A percentile compares a stretch with the other conserved stretches of the same genome.
phyloP scores from a whole-genome alignment of 805 yeast species.

The Wickerhamomyces xylosicus region DNA sequence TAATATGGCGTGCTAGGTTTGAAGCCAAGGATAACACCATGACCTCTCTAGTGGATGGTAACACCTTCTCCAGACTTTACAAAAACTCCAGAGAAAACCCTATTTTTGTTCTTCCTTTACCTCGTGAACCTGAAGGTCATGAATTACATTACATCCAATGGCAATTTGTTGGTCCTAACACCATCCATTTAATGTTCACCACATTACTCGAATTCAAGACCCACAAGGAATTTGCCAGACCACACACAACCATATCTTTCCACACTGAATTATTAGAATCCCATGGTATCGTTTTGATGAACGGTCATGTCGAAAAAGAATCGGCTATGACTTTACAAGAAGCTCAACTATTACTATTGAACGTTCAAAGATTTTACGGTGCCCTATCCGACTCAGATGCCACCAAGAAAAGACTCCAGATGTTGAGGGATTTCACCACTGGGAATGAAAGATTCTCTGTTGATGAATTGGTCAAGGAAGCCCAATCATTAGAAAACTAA shows the following conservation, averaged over 20 bases:
- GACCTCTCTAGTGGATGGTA: slow-evolving; percentile 50
- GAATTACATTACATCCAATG: slow-evolving; percentile 94
- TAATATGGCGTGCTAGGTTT: slow-evolving; percentile 86
- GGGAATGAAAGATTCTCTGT: slow-evolving; percentile 62
- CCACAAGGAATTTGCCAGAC: slow-evolving; percentile 86
- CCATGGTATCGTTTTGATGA: slow-evolving; percentile 69
- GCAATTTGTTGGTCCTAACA: slow-evolving; percentile 76
- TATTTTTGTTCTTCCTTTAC: slow-evolving; percentile 82
- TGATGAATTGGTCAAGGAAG: slow-evolving; percentile 57
- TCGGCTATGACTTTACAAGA: slow-evolving; percentile 58
- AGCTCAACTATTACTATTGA: slow-evolving; percentile 66
- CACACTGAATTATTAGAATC: slow-evolving; percentile 63
- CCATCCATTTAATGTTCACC: slow-evolving; percentile 85
- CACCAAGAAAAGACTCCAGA: slow-evolving; percentile 37
- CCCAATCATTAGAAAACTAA: slow-evolving; percentile 54
- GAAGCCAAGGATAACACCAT: slow-evolving; percentile 45
- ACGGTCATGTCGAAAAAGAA: slow-evolving; percentile 72
- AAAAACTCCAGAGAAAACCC: slow-evolving; percentile 66
- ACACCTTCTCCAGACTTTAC: slow-evolving; percentile 53
- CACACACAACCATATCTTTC: slow-evolving; percentile 85
- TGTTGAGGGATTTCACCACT: slow-evolving; percentile 57
- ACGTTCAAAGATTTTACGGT: slow-evolving; percentile 77
- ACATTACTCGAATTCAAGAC: slow-evolving; percentile 86
- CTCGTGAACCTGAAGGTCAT: slow-evolving; percentile 43
- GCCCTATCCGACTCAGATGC: slow-evolving; percentile 38